Evolutionary conservation across 148 eudicot species (phyloP).

Genomic region (Rhododendron mucronatum): DNA sequence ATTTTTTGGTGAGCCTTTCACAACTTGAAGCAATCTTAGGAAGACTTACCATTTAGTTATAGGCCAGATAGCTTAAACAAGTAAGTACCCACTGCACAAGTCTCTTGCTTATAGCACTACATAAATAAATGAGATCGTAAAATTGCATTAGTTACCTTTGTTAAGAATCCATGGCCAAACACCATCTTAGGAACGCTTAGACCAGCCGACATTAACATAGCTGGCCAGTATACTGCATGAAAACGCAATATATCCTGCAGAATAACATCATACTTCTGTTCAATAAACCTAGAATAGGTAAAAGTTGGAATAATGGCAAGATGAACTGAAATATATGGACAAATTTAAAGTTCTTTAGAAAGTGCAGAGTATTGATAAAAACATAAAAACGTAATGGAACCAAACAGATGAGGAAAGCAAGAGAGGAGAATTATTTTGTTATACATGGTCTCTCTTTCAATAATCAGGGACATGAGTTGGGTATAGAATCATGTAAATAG

Average conservation of each 20-base stretch:
- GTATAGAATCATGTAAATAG: background rate
- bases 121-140: background rate
- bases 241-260: slow-evolving; percentile 95
- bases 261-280: background rate
- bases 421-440: background rate
- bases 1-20: background rate
- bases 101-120: background rate
- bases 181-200: slow-evolving; percentile 77
- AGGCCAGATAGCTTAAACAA: background rate
- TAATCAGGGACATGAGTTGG: background rate
- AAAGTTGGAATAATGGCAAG: background rate
- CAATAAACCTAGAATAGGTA: background rate
- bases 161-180: slow-evolving; percentile 98
- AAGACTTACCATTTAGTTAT: background rate
- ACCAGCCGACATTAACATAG: slow-evolving; percentile 99
- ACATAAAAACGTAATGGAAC: background rate
- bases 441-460: background rate
- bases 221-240: slow-evolving; percentile 99
- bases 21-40: background rate
- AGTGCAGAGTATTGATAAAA: background rate
- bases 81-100: background rate
- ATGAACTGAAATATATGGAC: background rate
- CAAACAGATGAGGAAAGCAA: background rate
- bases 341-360: background rate
- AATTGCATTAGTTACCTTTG: slow-evolving; percentile 59